Evolutionary conservation across 2,329 filamentous ascomycete genomes (phyloP).

Genomic region (Chaetomium globosum): DNA sequence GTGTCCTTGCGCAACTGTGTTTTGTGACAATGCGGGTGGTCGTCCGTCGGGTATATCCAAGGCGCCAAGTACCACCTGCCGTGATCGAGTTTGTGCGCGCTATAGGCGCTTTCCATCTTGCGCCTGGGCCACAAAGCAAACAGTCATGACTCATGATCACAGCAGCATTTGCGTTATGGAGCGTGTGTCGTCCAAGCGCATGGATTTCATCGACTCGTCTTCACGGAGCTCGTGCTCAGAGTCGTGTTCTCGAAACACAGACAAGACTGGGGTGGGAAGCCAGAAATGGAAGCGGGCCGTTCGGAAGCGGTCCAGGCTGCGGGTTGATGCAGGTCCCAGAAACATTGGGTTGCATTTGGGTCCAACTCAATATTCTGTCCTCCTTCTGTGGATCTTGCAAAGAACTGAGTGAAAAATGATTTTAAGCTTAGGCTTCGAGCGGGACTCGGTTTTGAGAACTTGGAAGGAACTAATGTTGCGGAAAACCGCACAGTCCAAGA

Average conservation of each 20-base stretch:
- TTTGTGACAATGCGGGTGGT: not conserved
- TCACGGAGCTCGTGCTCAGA: not conserved
- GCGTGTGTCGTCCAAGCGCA: not conserved
- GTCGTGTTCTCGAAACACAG: not conserved
- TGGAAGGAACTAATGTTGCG: not conserved
- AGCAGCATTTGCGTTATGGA: not conserved
- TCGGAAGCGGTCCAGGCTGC: slow-evolving; percentile 1
- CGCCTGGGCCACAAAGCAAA: not conserved
- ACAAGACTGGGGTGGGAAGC: not conserved
- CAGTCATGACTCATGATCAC: not conserved
- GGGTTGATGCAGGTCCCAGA: slow-evolving; percentile 6
- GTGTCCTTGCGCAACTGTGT: not conserved
- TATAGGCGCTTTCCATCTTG: not conserved
- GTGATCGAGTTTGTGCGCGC: not conserved
- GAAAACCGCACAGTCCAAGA: not conserved
- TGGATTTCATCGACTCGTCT: too few species aligned
- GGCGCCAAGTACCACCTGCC: not conserved
- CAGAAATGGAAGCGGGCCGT: not conserved
- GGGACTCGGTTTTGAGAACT: not conserved
- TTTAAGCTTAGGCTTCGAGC: not conserved
- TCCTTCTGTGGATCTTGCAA: not conserved
- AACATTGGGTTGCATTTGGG: slow-evolving; percentile 14
- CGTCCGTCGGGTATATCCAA: not conserved
- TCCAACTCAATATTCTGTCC: not conserved
- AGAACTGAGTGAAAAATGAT: not conserved